Conservation (phyloP, 176 grass and related monocot species). For the Paspalum notatum region DNA sequence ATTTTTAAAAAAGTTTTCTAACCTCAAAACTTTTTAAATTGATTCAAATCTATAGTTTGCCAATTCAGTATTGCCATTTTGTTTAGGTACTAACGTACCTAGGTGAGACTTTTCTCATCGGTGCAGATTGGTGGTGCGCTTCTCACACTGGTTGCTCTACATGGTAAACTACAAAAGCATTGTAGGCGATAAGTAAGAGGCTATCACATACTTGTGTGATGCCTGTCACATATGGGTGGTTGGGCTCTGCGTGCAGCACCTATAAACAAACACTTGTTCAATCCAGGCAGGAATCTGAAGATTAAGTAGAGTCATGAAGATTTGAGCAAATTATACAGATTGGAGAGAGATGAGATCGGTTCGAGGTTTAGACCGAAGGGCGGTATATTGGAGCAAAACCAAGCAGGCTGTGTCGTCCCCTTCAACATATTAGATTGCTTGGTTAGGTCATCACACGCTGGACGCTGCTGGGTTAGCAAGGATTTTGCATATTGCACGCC, state of each 20-base stretch:
- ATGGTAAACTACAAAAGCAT: slow-evolving; percentile 87
- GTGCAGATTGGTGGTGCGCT: slow-evolving; percentile 79
- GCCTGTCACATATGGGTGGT: neutral
- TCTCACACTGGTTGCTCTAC: slow-evolving; percentile 83
- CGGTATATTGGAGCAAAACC: slow-evolving; percentile 6
- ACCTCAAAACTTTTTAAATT: too few species aligned
- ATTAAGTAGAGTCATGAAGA: slow-evolving; percentile 21
- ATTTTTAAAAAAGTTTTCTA: too few species aligned
- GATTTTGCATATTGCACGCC: neutral
- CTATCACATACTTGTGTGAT: neutral
- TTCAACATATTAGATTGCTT: too few species aligned
- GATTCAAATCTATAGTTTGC: neutral
- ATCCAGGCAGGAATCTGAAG: neutral
- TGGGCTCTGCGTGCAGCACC: slow-evolving; percentile 20
- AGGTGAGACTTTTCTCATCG: slow-evolving; percentile 79
- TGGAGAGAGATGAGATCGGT: neutral
- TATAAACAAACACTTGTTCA: neutral
- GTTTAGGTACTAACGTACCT: slow-evolving; percentile 78
- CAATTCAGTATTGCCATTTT: too few species aligned
- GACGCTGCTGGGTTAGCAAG: too few species aligned
- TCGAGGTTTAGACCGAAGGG: neutral
- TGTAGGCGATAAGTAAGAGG: slow-evolving; percentile 54
- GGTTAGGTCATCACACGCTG: too few species aligned
- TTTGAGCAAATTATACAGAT: neutral
- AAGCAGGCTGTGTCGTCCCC: neutral